phyloP scores from a whole-genome alignment of 306 rosid genomes.

The Phaseolus lunatus region DNA sequence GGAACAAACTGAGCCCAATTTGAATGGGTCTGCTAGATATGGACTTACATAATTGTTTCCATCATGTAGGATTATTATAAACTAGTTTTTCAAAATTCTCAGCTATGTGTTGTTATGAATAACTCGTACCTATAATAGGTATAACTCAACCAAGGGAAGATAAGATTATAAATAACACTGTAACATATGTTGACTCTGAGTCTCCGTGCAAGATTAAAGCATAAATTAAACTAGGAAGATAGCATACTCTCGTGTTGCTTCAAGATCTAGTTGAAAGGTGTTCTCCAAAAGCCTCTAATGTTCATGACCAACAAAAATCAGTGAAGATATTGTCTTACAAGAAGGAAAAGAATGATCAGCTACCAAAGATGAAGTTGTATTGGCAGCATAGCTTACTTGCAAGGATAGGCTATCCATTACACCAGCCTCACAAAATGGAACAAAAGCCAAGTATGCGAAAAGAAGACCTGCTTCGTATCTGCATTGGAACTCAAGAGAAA shows the following conservation, averaged over 20 bases:
- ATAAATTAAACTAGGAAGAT: constrained; percentile 32
- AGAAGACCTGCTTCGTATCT: constrained; percentile 98
- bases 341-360: constrained; percentile 15
- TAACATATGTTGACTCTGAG: background rate
- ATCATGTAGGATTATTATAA: background rate
- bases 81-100: constrained; percentile 8
- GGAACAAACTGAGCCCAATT: background rate
- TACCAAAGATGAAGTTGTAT: constrained; percentile 13
- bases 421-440: constrained; percentile 94
- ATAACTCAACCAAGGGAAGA: constrained; percentile 7
- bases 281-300: constrained; percentile 91
- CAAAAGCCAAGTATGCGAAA: constrained; percentile 83
- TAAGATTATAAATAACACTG: constrained; percentile 11
- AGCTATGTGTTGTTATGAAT: constrained; percentile 22
- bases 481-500: constrained; percentile 43
- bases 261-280: constrained; percentile 86
- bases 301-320: constrained; percentile 40
- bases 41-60: constrained; percentile 6
- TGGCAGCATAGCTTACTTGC: constrained; percentile 68
- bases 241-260: constrained; percentile 83
- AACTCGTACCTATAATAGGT: constrained; percentile 19
- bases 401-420: constrained; percentile 82
- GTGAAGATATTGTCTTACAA: constrained; percentile 33
- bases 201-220: constrained; percentile 10
- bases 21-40: background rate